Conservation (phyloP, 2,329 filamentous ascomycete species). For the Neobulgaria alba region DNA sequence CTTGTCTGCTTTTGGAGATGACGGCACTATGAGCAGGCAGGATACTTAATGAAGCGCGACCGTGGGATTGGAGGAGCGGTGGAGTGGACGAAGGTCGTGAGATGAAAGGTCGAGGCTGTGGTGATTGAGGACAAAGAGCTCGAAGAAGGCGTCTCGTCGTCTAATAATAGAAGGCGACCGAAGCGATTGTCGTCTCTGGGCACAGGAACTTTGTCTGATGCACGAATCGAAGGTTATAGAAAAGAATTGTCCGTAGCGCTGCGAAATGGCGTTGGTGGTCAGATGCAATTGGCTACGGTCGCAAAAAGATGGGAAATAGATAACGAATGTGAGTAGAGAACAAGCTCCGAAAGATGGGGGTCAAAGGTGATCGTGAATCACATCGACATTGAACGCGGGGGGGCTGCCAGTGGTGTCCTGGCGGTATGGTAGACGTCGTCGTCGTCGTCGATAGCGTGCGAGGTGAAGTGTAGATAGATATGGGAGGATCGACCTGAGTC, state of each 20-base stretch:
- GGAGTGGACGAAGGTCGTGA: no score
- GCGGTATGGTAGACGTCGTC: background rate
- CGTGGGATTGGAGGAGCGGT: no score
- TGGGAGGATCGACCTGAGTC: background rate
- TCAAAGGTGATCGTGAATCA: constrained; percentile 5
- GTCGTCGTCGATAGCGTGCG: background rate
- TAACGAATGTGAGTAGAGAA: constrained; percentile 16
- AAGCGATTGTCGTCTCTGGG: no score
- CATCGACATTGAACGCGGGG: constrained; percentile 8
- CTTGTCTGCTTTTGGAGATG: no score
- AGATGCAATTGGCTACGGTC: constrained; percentile 4
- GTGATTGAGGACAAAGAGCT: no score
- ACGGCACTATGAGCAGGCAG: no score
- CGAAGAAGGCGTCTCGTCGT: no score
- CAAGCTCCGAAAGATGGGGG: constrained; percentile 10
- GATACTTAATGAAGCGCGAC: no score
- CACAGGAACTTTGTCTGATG: no score
- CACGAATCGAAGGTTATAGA: no score
- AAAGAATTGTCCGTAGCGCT: constrained; percentile 7
- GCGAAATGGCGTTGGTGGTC: background rate
- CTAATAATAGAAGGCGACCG: no score
- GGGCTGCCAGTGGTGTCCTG: background rate
- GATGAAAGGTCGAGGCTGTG: no score
- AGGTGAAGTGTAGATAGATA: background rate
- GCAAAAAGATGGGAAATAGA: constrained; percentile 6